phyloP scores from a whole-genome alignment of 2,329 filamentous ascomycete species.

The Hypoxylon sp. region DNA sequence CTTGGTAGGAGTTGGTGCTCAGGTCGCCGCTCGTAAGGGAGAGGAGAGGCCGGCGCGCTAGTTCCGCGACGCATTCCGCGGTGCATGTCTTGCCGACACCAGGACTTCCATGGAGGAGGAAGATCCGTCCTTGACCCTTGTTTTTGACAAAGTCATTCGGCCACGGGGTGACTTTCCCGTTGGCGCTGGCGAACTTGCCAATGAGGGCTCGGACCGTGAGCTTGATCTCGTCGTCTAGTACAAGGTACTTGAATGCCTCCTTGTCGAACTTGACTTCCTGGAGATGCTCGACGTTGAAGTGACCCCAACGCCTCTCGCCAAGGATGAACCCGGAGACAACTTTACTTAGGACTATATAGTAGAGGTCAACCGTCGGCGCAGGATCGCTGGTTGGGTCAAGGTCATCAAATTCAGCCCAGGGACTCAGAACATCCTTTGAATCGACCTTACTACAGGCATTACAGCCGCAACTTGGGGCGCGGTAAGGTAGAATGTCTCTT shows the following conservation, averaged over 20 bases:
- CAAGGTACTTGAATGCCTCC: constrained; percentile 66
- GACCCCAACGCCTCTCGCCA: constrained; percentile 61
- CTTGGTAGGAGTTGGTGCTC: constrained; percentile 56
- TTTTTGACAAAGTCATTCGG: constrained; percentile 64
- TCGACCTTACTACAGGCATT: constrained; percentile 52
- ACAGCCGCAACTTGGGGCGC: constrained; percentile 61
- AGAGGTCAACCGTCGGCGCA: constrained; percentile 60
- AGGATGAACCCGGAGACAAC: constrained; percentile 64
- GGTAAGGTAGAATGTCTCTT: constrained; percentile 59
- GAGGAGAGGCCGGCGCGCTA: constrained; percentile 66
- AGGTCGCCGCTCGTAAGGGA: constrained; percentile 66
- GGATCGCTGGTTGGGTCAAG: constrained; percentile 56
- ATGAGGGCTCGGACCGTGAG: constrained; percentile 63
- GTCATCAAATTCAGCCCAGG: constrained; percentile 60
- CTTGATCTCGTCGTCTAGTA: constrained; percentile 65
- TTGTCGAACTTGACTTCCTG: constrained; percentile 60
- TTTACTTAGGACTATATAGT: constrained; percentile 61
- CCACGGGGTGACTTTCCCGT: constrained; percentile 62
- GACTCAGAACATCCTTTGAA: constrained; percentile 48
- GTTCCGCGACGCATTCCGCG: constrained; percentile 68
- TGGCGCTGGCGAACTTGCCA: constrained; percentile 61
- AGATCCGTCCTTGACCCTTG: constrained; percentile 66
- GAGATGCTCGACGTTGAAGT: constrained; percentile 59
- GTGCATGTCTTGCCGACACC: constrained; percentile 73
- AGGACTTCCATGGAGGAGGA: constrained; percentile 66